These are phyloP conservation scores for Mycena vulgaris DNA, from an alignment of 768 basidiomycete genomes.

Conservation along the genomic window DNA sequence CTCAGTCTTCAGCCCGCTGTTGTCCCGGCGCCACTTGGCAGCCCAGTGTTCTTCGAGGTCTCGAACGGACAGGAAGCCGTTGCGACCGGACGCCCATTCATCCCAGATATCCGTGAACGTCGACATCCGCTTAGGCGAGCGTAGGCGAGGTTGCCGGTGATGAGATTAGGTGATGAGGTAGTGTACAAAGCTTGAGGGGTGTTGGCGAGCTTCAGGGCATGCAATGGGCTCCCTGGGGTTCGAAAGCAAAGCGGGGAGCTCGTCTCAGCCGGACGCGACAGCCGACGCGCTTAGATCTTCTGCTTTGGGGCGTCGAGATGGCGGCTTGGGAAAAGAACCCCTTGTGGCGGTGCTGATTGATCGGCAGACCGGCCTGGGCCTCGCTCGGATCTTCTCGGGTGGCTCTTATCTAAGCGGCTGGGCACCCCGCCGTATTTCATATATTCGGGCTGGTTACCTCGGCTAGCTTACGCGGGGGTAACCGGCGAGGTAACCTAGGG, in stretches of 20 bases:
- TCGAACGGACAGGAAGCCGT: too few species aligned
- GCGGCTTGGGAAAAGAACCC: background rate
- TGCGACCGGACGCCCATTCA: conserved; percentile 1
- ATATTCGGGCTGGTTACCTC: too few species aligned
- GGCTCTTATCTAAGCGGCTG: too few species aligned
- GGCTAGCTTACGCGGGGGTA: too few species aligned
- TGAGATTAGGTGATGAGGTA: background rate
- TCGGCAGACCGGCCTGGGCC: background rate
- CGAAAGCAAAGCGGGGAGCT: background rate
- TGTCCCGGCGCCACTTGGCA: conserved; percentile 9
- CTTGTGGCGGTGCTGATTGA: background rate
- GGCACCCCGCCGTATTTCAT: too few species aligned
- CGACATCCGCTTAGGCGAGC: background rate
- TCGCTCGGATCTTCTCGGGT: background rate
- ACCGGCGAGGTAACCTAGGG: too few species aligned
- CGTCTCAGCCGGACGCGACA: background rate
- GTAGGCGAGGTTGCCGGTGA: background rate
- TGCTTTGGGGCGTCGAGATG: background rate
- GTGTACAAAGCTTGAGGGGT: background rate
- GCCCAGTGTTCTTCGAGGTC: conserved; percentile 17
- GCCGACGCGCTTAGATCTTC: background rate
- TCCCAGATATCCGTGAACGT: background rate
- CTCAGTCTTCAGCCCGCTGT: conserved; percentile 10
- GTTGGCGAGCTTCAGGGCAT: background rate
- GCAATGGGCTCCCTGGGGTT: background rate